These are phyloP conservation scores for Talaromyces sp. DNA, from an alignment of 2,329 filamentous ascomycete species.

Conservation along the genomic window DNA sequence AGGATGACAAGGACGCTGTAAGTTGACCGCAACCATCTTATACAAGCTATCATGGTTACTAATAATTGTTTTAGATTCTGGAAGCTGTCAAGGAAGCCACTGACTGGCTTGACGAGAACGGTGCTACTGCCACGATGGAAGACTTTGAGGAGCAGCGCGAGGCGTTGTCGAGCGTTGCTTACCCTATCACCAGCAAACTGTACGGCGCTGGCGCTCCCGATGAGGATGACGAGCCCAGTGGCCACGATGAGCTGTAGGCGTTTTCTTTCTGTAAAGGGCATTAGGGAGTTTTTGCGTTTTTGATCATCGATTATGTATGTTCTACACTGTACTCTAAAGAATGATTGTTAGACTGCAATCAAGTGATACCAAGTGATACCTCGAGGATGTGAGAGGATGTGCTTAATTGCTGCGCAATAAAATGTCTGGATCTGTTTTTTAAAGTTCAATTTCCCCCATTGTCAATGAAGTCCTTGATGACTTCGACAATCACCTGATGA, in stretches of 20 bases:
- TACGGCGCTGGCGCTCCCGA: slow-evolving; percentile 66
- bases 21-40: slow-evolving; percentile 31
- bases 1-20: slow-evolving; percentile 95
- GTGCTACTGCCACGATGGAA: slow-evolving; percentile 74
- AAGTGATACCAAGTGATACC: slow-evolving; percentile 11
- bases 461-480: slow-evolving; percentile 51
- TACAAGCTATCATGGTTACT: slow-evolving; percentile 15
- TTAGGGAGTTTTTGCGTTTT: slow-evolving; percentile 11
- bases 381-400: slow-evolving; percentile 3
- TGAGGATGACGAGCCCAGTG: slow-evolving; percentile 62
- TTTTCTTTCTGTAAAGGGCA: slow-evolving; percentile 19
- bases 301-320: slow-evolving; percentile 8
- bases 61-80: slow-evolving; percentile 57
- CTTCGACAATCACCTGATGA: slow-evolving; percentile 70
- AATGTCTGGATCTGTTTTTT: neutral
- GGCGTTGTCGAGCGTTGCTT: slow-evolving; percentile 93
- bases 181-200: slow-evolving; percentile 98
- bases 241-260: slow-evolving; percentile 75
- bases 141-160: slow-evolving; percentile 99
- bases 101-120: slow-evolving; percentile 97
- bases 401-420: neutral
- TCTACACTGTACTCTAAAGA: slow-evolving; percentile 14
- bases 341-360: slow-evolving; percentile 14
- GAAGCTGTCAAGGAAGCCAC: slow-evolving; percentile 95
- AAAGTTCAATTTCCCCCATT: slow-evolving; percentile 13